These are phyloP conservation scores for Pterocarpus macrocarpus DNA, from an alignment of 306 rosid species.

Conservation along the genomic window DNA sequence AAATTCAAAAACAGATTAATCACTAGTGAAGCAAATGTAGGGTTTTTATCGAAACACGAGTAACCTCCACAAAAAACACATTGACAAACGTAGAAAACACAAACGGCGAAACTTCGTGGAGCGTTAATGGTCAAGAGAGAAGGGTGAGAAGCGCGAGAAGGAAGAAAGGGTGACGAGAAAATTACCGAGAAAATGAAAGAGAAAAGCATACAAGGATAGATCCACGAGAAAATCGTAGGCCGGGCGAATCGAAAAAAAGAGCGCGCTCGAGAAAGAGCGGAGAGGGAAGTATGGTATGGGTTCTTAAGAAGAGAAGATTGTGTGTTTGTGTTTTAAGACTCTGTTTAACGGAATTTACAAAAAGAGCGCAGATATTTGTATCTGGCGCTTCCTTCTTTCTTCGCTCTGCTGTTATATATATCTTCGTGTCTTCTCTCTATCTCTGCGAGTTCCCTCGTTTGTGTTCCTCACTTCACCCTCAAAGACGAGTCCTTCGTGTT, in stretches of 20 bases:
- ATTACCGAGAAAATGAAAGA: conserved; percentile 50
- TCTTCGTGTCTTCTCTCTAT: neutral
- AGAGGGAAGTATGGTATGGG: conserved; percentile 9
- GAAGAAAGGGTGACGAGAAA: neutral
- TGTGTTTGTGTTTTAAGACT: neutral
- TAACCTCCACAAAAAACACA: conserved; percentile 11
- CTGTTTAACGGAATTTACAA: conserved; percentile 5
- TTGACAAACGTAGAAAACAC: conserved; percentile 36
- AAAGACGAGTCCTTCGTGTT: neutral
- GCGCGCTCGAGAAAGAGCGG: conserved; percentile 57
- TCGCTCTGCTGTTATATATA: neutral
- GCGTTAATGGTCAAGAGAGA: conserved; percentile 20
- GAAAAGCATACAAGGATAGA: conserved; percentile 51
- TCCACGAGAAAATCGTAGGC: conserved; percentile 50
- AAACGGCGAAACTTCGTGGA: neutral
- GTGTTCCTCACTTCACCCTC: neutral
- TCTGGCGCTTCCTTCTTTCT: conserved; percentile 6
- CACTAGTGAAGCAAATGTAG: conserved; percentile 61
- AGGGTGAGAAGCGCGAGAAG: neutral
- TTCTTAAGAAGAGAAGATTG: neutral
- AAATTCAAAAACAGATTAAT: conserved; percentile 43
- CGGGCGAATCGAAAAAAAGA: conserved; percentile 51
- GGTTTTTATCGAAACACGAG: conserved; percentile 52
- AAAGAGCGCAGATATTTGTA: neutral
- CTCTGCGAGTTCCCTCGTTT: neutral